Base-by-base conservation (phyloP, 768 basidiomycete genomes). In the Lentinula guzmanii region DNA sequence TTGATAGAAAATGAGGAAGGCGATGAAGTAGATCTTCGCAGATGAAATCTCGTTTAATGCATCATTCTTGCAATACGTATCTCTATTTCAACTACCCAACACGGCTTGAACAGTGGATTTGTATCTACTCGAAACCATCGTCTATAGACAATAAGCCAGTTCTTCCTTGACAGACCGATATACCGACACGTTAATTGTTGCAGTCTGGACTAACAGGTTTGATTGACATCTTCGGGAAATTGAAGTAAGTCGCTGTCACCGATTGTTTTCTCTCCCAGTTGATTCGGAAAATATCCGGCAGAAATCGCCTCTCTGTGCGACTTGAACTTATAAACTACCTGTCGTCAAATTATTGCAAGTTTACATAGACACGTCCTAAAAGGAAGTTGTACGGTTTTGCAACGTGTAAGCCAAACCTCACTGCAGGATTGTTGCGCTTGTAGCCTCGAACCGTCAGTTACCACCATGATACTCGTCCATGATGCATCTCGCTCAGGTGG, bases 1-100 rank as follows among this genome's bases (percentile, higher is more conserved):
- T 56, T 41, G 15, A n/a, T 62, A 90, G 89, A 86, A 85, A 80
- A 89, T 91, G 89, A 91, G 89, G 75, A 86, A 86, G 62, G 87
- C 88, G 1, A 70, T 91, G 75, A 91, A 91, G 75, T 90, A 75
- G 54, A 65, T 52, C 55, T 28, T 43, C 16, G 16, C 16, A 43
- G 13, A 43, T 43, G 4, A n/a, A 5, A 16, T 43, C 42, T 16
- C 13, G 13, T n/a, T n/a, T 16, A 1, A 43, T 43, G 46, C 46
- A 8, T 24, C 16, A 11, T 48, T 48, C 21, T 21, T 16, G 15
- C 43, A 48, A 46, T 46, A 11, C 7, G n/a, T 48, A 48, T 48
- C 6, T 48, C 18, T 21, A 48, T 21, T 4, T 24, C 8, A 21
- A 48, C 9, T 7, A 24, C 5, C 46, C 21, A 24, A 9, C 18